phyloP scores from a whole-genome alignment of 495 filamentous ascomycete species.

The Cercophora newfieldiana region DNA sequence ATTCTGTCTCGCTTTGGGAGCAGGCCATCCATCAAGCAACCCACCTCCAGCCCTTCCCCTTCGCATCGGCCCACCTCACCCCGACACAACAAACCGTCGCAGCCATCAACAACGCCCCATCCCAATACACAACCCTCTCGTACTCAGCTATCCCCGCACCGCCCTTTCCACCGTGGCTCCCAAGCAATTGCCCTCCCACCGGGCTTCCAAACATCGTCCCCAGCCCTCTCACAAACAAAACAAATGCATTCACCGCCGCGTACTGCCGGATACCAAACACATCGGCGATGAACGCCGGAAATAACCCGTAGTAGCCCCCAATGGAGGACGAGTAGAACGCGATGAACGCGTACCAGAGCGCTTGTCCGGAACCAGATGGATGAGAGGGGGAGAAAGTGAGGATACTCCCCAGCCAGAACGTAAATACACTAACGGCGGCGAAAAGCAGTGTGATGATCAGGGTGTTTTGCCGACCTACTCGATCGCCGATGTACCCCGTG shows the following conservation, averaged over 20 bases:
- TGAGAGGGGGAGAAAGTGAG: too few relatives aligned
- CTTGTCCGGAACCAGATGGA: not conserved
- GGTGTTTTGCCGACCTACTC: constrained; percentile 55
- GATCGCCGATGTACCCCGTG: constrained; percentile 52
- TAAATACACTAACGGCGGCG: constrained; percentile 48
- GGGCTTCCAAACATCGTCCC: constrained; percentile 58
- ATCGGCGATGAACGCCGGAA: constrained; percentile 54
- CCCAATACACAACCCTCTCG: constrained; percentile 36
- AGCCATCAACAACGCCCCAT: constrained; percentile 37
- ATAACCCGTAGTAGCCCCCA: constrained; percentile 50
- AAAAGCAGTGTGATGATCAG: constrained; percentile 50
- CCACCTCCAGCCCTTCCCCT: constrained; percentile 39
- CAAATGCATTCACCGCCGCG: constrained; percentile 58
- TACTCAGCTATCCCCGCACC: constrained; percentile 25
- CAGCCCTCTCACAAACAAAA: constrained; percentile 57
- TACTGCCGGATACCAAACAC: constrained; percentile 60
- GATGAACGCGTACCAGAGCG: constrained; percentile 54
- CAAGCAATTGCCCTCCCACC: constrained; percentile 45
- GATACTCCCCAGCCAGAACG: constrained; percentile 51
- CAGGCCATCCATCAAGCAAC: too few relatives aligned
- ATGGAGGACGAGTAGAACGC: constrained; percentile 54
- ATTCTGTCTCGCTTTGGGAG: too few relatives aligned
- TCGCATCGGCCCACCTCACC: constrained; percentile 41
- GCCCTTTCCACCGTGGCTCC: constrained; percentile 27
- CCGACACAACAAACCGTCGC: constrained; percentile 35